Evolutionary conservation across 495 filamentous ascomycete species (phyloP).

Genomic region (Choiromyces venosus): DNA sequence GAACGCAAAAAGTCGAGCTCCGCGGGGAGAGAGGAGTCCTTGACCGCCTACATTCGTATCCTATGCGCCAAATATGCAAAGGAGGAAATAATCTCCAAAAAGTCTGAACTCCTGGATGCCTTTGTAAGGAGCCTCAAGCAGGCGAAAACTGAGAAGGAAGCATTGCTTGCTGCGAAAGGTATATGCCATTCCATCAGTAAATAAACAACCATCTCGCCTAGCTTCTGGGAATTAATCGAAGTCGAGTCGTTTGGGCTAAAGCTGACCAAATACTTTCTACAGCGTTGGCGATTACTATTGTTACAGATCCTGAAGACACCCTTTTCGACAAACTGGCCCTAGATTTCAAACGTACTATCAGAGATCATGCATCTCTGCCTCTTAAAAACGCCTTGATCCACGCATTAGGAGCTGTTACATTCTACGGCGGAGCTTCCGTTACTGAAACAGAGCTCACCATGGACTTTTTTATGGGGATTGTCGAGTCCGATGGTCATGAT

Average conservation of each 20-base stretch:
- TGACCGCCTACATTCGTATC: conserved; percentile 64
- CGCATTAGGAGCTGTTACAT: conserved; percentile 63
- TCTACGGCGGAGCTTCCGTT: conserved; percentile 72
- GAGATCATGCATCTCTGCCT: conserved; percentile 59
- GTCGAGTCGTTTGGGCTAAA: neutral
- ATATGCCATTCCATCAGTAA: conserved; percentile 5
- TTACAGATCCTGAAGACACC: conserved; percentile 65
- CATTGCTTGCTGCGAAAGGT: conserved; percentile 60
- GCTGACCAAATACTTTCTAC: conserved; percentile 15
- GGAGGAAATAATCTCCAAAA: conserved; percentile 58
- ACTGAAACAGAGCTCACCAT: conserved; percentile 69
- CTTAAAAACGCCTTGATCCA: conserved; percentile 72
- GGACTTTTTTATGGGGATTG: conserved; percentile 76
- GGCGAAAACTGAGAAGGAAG: conserved; percentile 67
- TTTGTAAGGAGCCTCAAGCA: conserved; percentile 68
- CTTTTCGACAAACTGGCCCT: conserved; percentile 61
- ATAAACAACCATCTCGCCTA: conserved; percentile 2
- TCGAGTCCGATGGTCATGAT: conserved; percentile 73
- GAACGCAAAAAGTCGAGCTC: conserved; percentile 80
- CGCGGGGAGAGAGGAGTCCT: conserved; percentile 69
- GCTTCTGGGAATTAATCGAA: neutral
- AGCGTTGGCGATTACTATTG: conserved; percentile 68
- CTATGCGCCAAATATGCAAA: conserved; percentile 67
- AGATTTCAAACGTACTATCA: conserved; percentile 62
- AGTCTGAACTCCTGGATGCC: conserved; percentile 62